These are phyloP conservation scores for Dinochytrium kinnereticum DNA, from an alignment of 371 early-diverging fungal species.

Conservation along the genomic window DNA sequence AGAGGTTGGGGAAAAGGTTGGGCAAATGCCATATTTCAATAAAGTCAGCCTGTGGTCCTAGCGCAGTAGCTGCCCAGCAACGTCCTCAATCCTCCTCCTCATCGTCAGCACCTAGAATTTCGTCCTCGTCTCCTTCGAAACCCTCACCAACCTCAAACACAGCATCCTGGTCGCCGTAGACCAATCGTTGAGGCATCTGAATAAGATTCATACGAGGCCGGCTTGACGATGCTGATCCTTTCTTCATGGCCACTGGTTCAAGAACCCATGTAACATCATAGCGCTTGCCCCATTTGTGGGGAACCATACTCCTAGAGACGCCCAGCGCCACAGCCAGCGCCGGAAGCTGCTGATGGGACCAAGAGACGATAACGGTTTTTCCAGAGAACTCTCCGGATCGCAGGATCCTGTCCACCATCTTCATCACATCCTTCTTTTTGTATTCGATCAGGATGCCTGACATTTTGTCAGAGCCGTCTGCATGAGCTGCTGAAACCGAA, in stretches of 20 bases:
- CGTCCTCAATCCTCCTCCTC: slow-evolving; percentile 6
- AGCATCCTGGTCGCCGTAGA: slow-evolving; percentile 47
- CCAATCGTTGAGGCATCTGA: slow-evolving; percentile 48
- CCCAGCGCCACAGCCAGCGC: slow-evolving; percentile 44
- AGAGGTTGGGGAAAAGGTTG: background rate
- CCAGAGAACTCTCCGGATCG: slow-evolving; percentile 22
- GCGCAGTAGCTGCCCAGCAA: too few species aligned
- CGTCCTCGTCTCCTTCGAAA: background rate
- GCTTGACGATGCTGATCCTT: background rate
- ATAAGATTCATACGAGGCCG: slow-evolving; percentile 12
- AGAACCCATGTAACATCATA: slow-evolving; percentile 58
- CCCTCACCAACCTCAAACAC: slow-evolving; percentile 32
- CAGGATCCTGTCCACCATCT: slow-evolving; percentile 22
- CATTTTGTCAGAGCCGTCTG: background rate
- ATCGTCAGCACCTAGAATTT: background rate
- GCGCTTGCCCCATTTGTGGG: slow-evolving; percentile 52
- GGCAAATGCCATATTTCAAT: background rate
- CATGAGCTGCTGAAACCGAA: background rate
- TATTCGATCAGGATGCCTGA: slow-evolving; percentile 14
- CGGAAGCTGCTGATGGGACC: slow-evolving; percentile 55
- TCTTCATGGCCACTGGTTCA: background rate
- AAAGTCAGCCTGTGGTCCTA: background rate
- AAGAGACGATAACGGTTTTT: slow-evolving; percentile 43
- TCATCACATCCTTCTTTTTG: slow-evolving; percentile 31
- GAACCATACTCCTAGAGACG: slow-evolving; percentile 32